Conservation (phyloP, 352 stramenopile species). For the Phytophthora multivora region DNA sequence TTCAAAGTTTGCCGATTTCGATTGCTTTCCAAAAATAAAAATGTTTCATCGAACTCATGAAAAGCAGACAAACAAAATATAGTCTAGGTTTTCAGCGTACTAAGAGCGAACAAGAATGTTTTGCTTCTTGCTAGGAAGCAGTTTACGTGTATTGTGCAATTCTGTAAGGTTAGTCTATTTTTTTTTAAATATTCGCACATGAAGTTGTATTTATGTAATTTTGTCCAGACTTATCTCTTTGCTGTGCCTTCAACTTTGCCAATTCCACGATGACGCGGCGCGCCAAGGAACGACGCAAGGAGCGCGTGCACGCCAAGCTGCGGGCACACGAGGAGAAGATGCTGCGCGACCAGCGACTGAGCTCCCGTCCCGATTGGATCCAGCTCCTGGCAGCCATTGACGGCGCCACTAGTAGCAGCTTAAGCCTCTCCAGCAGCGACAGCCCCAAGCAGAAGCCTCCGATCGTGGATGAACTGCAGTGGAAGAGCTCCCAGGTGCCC, state of each 20-base stretch:
- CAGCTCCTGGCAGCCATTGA: constrained; percentile 70
- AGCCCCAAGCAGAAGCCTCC: constrained; percentile 18
- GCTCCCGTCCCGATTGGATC: constrained; percentile 52
- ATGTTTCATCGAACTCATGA: no score
- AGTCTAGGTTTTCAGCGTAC: no score
- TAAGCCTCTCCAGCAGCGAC: constrained; percentile 19
- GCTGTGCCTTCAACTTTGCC: constrained; percentile 36
- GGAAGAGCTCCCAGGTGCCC: constrained; percentile 77
- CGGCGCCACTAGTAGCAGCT: constrained; percentile 25
- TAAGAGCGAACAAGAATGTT: no score
- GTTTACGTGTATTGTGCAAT: no score
- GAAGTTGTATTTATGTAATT: constrained; percentile 5
- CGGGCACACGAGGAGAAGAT: constrained; percentile 42
- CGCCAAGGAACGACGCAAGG: constrained; percentile 71
- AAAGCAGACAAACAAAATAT: no score
- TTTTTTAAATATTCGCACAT: no score
- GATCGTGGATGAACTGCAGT: constrained; percentile 69
- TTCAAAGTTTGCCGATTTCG: no score
- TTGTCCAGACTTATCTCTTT: constrained; percentile 6
- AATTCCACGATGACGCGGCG: constrained; percentile 65
- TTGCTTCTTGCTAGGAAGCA: no score
- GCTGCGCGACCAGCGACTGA: constrained; percentile 49
- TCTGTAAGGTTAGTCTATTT: no score
- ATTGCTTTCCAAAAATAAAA: no score
- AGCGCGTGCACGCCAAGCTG: constrained; percentile 68